Conservation (phyloP, 257 asterid genomes). For the Nicotiana tomentosiformis region DNA sequence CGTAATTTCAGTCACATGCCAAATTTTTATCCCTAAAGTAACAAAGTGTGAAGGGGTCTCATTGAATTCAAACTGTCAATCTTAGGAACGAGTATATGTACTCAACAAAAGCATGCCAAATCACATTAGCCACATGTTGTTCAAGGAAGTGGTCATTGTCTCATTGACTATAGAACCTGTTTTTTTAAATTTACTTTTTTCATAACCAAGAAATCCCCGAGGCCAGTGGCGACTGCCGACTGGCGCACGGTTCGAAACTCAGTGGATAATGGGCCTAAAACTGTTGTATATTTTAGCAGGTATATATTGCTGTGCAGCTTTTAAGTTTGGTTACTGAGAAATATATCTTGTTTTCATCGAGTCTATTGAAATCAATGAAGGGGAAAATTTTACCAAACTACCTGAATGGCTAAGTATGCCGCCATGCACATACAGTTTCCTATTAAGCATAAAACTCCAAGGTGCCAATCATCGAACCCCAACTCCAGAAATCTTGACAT, state of each 20-base stretch:
- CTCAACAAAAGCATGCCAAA: neutral
- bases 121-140: neutral
- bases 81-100: neutral
- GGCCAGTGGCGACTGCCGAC: neutral
- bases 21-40: neutral
- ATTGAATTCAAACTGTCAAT: neutral
- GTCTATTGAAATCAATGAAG: neutral
- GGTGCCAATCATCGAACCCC: slow-evolving; percentile 81
- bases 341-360: neutral
- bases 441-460: slow-evolving; percentile 82
- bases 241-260: neutral
- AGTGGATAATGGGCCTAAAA: neutral
- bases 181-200: neutral
- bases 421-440: slow-evolving; percentile 99
- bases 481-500: slow-evolving; percentile 51
- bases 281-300: neutral
- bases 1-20: neutral
- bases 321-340: neutral
- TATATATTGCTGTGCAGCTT: neutral
- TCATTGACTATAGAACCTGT: neutral
- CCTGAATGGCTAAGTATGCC: slow-evolving; percentile 88
- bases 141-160: no score
- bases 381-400: slow-evolving; percentile 12
- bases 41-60: neutral
- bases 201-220: neutral